Base-by-base conservation (phyloP, 2,329 filamentous ascomycete species). In the Aspergillus pseudoviridinutans region DNA sequence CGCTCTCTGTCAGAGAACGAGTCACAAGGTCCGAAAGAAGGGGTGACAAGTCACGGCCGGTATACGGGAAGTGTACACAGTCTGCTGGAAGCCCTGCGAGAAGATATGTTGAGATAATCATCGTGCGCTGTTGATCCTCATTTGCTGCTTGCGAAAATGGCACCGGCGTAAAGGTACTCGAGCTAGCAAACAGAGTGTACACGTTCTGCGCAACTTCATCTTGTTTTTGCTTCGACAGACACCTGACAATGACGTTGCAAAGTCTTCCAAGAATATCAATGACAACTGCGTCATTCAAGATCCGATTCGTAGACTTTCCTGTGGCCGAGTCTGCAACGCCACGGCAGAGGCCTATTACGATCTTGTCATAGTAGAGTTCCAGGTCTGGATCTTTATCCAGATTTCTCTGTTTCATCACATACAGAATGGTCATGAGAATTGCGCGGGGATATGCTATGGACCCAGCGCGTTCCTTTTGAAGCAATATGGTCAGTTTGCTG, bases 211-310 rank as follows among this genome's bases (percentile, higher is more conserved):
- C 75, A n/a, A 84, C 76, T 53, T 76, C 69, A 10, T 78, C 76
- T 61, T 84, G 80, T 54, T 83, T 81, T 50, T 79, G 74, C 35
- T 77, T 74, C 1, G 82, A 76, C 51, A 85, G 78, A 14, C 80
- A 76, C 49, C 82, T 77, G 32, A 88, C 74, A 49, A 88, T 82
- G 49, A 86, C 71, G 62, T 84, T 87, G 65, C 80, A 80, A 38
- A 88, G 79, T 47, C 83, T 78, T 24, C 86, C 86, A 20, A 87
- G 78, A 6, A 85, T 77, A 57, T 88, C 84, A 7, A 87, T 71
- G 6, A 83, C 79, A 4, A 74, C 72, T 52, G 82, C 77, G 61
- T 87, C 80, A 32, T 67, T 81, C 65, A 82, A 65, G 24, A 75
- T 70, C 17, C 67, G 72, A 27, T 76, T 74, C 50, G 68, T 68